Conservation (phyloP, 148 eudicot genomes). For the Bassia scoparia region DNA sequence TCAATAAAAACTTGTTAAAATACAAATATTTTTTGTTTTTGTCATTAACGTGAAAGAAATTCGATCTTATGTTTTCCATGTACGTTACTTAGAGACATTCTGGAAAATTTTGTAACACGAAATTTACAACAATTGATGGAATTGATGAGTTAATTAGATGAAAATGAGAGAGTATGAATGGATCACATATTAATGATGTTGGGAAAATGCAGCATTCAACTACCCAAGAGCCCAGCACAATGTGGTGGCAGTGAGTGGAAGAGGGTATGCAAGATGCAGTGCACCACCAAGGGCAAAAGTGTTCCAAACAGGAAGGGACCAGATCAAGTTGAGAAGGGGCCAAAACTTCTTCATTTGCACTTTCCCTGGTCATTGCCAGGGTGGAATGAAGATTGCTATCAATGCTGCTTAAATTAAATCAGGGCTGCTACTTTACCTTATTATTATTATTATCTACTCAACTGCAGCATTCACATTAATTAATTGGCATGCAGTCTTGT, state of each 20-base stretch:
- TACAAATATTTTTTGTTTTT: too few relatives aligned
- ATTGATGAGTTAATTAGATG: too few relatives aligned
- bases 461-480: background rate
- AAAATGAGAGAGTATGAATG: too few relatives aligned
- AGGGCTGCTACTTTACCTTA: background rate
- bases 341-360: slow-evolving; percentile 40
- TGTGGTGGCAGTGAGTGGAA: slow-evolving; percentile 25
- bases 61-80: too few relatives aligned
- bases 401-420: slow-evolving; percentile 18
- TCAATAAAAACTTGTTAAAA: too few relatives aligned
- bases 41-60: too few relatives aligned
- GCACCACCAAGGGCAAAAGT: slow-evolving; percentile 11
- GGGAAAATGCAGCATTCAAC: slow-evolving; percentile 28
- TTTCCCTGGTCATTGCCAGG: slow-evolving; percentile 28
- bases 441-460: too few relatives aligned
- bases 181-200: background rate
- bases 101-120: too few relatives aligned
- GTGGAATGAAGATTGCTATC: slow-evolving; percentile 35
- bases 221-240: slow-evolving; percentile 27
- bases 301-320: slow-evolving; percentile 29
- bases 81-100: too few relatives aligned
- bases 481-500: too few relatives aligned
- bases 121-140: too few relatives aligned
- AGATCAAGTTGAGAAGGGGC: slow-evolving; percentile 24
- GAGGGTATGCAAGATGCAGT: slow-evolving; percentile 23